phyloP scores from a whole-genome alignment of 495 filamentous ascomycete genomes.

The Trichoderma parareesei region DNA sequence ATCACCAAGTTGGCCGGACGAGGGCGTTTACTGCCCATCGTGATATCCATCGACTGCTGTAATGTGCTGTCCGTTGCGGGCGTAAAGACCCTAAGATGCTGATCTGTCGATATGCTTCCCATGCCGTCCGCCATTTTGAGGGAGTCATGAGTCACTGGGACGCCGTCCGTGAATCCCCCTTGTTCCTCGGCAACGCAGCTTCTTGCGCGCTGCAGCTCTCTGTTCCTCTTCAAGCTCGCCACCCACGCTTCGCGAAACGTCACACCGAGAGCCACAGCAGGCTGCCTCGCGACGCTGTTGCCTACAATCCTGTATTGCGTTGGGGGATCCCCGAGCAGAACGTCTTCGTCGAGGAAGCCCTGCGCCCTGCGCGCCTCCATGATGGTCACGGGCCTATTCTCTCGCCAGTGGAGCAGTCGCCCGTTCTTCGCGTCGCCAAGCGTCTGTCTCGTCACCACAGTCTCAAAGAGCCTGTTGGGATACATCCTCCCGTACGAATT shows the following conservation, averaged over 20 bases:
- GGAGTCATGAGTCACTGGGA: neutral
- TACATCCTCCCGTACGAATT: constrained; percentile 44
- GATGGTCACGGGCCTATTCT: constrained; percentile 48
- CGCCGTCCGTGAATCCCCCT: neutral
- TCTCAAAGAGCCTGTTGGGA: constrained; percentile 44
- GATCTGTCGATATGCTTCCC: neutral
- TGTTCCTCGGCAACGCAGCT: neutral
- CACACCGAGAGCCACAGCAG: constrained; percentile 54
- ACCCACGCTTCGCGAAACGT: constrained; percentile 51
- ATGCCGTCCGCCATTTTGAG: neutral
- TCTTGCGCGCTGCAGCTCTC: neutral
- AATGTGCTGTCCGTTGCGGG: neutral
- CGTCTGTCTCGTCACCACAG: constrained; percentile 41
- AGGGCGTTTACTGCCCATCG: neutral
- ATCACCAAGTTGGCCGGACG: neutral
- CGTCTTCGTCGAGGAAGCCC: constrained; percentile 57
- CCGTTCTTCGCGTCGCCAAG: constrained; percentile 43
- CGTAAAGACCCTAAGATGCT: neutral
- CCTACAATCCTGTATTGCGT: constrained; percentile 57
- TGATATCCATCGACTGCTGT: neutral
- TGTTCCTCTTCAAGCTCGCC: constrained; percentile 19
- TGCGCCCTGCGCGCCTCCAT: constrained; percentile 60
- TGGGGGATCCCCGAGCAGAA: constrained; percentile 46
- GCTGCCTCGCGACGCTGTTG: constrained; percentile 60
- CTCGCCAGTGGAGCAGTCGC: constrained; percentile 48